Base-by-base conservation (phyloP, 1,284 basidiomycete species). In the Flammula alnicola region DNA sequence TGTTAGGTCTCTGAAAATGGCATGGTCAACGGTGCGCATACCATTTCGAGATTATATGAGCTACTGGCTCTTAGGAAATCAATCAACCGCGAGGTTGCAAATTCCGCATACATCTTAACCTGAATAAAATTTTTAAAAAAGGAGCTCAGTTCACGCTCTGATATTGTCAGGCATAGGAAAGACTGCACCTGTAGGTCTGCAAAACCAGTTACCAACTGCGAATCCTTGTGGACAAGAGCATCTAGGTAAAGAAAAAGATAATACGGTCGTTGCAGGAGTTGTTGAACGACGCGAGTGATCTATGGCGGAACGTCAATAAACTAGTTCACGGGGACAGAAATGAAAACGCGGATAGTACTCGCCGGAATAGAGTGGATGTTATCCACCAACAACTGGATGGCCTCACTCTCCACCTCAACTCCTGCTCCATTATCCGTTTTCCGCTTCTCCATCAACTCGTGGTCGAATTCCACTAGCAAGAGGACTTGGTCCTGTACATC, bases 351-450 rank as follows among this genome's bases (percentile, higher is more conserved):
- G 14, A 46, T 2, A 19, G 11, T 12, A 72, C 86, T 59, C 57
- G 94, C 95, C 4, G 95, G 94, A 64, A 99, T 98, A 10, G 96
- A 95, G 64, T 97, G 91, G 0, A 91, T 92, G 66, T 99, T 94
- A 59, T 98, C 88, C 6, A 99, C 95, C 12, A 99, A 79, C 37
- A 99, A 68, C 39, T 81, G 79, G 52, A 99, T 95, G 0, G 95
- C 93, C 17, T 88, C 78, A 36, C 84, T 83, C 23, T 76, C 47
- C 2, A 55, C 26, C 19, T 56, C 51, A 19, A 71, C 30, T 61
- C 69, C 38, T 20, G 71, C 69, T 47, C 69, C 65, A 1, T 64
- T 66, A 26, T 71, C 70, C 49, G 72, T 67, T 58, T 73, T 76
- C 16, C 78, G 71, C 60, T 82, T 83, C 60, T 83, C 81, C 67